These are phyloP conservation scores for Tricholoma bakamatsutake DNA, from an alignment of 768 basidiomycete species.

Conservation along the genomic window DNA sequence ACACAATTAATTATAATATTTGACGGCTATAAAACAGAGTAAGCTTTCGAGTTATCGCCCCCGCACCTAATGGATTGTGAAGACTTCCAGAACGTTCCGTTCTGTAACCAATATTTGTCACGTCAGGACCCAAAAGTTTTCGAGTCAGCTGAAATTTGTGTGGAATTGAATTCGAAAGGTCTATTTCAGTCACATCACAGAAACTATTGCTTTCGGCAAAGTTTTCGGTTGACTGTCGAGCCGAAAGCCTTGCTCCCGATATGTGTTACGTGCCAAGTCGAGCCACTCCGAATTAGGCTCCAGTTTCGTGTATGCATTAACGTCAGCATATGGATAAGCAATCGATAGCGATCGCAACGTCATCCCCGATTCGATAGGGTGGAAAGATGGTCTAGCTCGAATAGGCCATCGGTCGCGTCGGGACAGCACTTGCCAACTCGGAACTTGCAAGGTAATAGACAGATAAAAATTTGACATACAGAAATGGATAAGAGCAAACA, in stretches of 20 bases:
- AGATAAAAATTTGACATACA: too few species aligned
- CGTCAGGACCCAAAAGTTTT: too few species aligned
- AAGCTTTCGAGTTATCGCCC: neutral
- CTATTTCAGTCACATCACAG: too few species aligned
- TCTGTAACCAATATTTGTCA: neutral
- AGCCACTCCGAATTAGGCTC: neutral
- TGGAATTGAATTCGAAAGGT: too few species aligned
- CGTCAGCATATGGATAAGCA: neutral
- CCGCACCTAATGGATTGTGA: neutral
- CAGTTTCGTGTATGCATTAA: neutral
- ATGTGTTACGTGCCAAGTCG: neutral
- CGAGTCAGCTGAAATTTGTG: too few species aligned
- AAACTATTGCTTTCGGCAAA: too few species aligned
- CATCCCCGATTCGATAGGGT: neutral
- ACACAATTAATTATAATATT: neutral
- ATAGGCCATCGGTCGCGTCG: neutral
- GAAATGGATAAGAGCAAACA: too few species aligned
- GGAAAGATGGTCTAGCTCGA: neutral
- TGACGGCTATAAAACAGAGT: neutral
- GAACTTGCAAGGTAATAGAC: too few species aligned
- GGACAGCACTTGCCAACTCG: too few species aligned
- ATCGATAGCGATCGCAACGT: neutral
- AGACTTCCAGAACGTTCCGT: neutral
- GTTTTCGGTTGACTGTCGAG: too few species aligned
- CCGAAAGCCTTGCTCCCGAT: too few species aligned